Evolutionary conservation across 1,139 yeast species (phyloP).

Genomic region (Scheffersomyces titani): DNA sequence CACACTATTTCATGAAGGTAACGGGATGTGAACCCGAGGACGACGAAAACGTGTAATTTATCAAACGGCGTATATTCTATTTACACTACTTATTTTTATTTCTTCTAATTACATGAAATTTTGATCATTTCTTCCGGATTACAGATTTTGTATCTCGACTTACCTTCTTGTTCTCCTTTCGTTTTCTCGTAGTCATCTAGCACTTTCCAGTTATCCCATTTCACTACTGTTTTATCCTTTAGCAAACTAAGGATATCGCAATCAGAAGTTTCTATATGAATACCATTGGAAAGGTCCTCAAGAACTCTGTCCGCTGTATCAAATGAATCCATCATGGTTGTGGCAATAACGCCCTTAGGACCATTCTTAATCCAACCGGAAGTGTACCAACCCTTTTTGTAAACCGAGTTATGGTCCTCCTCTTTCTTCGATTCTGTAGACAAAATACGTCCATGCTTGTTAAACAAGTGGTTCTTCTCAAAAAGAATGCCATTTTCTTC

Average conservation of each 20-base stretch:
- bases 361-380: constrained; percentile 94
- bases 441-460: constrained; percentile 60
- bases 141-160: constrained; percentile 60
- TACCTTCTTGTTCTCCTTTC: constrained; percentile 49
- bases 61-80: constrained; percentile 5
- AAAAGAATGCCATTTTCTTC: constrained; percentile 56
- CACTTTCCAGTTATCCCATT: constrained; percentile 75
- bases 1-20: constrained; percentile 33
- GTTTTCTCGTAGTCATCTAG: constrained; percentile 56
- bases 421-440: constrained; percentile 23
- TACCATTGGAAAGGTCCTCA: constrained; percentile 47
- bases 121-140: constrained; percentile 50
- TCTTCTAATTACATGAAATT: constrained; percentile 5
- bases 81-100: constrained; percentile 2
- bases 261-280: constrained; percentile 30
- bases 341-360: constrained; percentile 88
- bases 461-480: constrained; percentile 61
- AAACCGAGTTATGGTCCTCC: constrained; percentile 20
- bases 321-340: constrained; percentile 85
- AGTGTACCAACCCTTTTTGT: constrained; percentile 62
- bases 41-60: neutral
- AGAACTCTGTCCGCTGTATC: constrained; percentile 69
- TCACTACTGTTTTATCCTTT: constrained; percentile 29
- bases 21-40: constrained; percentile 29
- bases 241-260: constrained; percentile 20